A percentile compares a stretch with the other conserved stretches of the same genome.
These are phyloP conservation scores for Ustilago lituana DNA, from an alignment of 1,284 basidiomycete genomes.

Conservation along the genomic window DNA sequence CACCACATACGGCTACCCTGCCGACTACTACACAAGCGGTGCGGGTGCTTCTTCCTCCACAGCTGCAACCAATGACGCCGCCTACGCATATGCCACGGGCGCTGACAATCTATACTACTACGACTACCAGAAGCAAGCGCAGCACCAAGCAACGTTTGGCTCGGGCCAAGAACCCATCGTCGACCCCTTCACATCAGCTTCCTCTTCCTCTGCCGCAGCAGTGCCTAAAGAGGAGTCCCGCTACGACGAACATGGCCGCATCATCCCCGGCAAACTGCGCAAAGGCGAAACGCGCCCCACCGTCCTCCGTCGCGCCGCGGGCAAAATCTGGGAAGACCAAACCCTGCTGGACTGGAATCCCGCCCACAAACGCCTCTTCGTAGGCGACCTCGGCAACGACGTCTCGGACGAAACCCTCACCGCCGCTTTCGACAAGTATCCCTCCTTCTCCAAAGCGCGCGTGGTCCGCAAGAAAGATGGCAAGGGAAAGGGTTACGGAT, in stretches of 20 bases:
- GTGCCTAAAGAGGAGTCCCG: conserved; percentile 7
- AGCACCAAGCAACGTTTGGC: not conserved
- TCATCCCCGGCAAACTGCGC: conserved; percentile 69
- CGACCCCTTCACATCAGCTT: conserved; percentile 13
- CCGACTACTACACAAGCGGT: conserved; percentile 36
- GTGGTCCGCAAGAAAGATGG: conserved; percentile 84
- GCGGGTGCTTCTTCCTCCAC: conserved; percentile 19
- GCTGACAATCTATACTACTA: conserved; percentile 24
- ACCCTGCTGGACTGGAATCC: conserved; percentile 98
- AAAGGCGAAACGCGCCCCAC: conserved; percentile 93
- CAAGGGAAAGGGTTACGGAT: conserved; percentile 93
- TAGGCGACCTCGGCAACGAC: conserved; percentile 97
- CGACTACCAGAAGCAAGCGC: conserved; percentile 5
- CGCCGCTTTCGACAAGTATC: conserved; percentile 87
- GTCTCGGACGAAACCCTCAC: conserved; percentile 92
- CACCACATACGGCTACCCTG: conserved; percentile 54
- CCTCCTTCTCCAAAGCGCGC: conserved; percentile 90
- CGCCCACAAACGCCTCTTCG: conserved; percentile 96
- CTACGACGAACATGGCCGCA: conserved; percentile 32
- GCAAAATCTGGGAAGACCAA: conserved; percentile 97
- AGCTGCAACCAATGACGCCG: no score
- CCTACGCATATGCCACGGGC: conserved; percentile 9
- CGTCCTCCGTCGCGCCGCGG: conserved; percentile 91
- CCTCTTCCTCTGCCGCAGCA: conserved; percentile 5
- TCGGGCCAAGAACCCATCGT: conserved; percentile 2